Evolutionary conservation across 2,329 filamentous ascomycete genomes (phyloP).

Genomic region (Neonectria magnoliae): DNA sequence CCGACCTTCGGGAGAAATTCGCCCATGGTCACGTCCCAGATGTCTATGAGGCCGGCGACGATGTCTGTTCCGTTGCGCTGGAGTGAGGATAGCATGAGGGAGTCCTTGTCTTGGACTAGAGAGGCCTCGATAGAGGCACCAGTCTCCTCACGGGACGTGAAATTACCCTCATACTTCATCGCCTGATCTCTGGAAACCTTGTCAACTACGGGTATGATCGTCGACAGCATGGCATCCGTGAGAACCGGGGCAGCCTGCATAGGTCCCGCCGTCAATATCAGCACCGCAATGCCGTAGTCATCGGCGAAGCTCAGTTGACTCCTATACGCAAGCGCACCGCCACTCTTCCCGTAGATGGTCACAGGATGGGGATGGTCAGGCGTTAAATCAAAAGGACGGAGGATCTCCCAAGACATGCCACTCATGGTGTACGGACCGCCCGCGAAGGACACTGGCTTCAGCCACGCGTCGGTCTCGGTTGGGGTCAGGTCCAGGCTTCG

Average conservation of each 20-base stretch:
- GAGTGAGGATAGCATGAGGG: conserved; percentile 37
- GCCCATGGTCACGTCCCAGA: conserved; percentile 41
- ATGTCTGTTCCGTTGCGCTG: conserved; percentile 37
- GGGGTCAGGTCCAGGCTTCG: conserved; percentile 39
- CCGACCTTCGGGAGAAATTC: conserved; percentile 33
- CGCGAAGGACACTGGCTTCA: conserved; percentile 47
- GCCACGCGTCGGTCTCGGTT: conserved; percentile 44
- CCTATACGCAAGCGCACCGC: conserved; percentile 47
- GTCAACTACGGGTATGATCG: conserved; percentile 44
- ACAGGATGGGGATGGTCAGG: conserved; percentile 44
- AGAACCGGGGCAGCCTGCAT: conserved; percentile 42
- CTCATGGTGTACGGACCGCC: conserved; percentile 45
- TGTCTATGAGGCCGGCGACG: conserved; percentile 24
- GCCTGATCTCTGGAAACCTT: conserved; percentile 41
- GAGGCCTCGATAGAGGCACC: conserved; percentile 22
- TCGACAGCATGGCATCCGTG: conserved; percentile 42
- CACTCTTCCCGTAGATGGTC: conserved; percentile 48
- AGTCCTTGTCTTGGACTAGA: conserved; percentile 40
- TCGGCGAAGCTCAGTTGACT: conserved; percentile 49
- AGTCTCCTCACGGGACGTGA: conserved; percentile 4
- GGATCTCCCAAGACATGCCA: conserved; percentile 52
- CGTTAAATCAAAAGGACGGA: conserved; percentile 40
- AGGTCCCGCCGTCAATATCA: conserved; percentile 47
- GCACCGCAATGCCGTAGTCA: conserved; percentile 47
- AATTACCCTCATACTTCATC: conserved; percentile 28